Evolutionary conservation across 2,329 filamentous ascomycete species (phyloP).

Genomic region (Huntiella decipiens): DNA sequence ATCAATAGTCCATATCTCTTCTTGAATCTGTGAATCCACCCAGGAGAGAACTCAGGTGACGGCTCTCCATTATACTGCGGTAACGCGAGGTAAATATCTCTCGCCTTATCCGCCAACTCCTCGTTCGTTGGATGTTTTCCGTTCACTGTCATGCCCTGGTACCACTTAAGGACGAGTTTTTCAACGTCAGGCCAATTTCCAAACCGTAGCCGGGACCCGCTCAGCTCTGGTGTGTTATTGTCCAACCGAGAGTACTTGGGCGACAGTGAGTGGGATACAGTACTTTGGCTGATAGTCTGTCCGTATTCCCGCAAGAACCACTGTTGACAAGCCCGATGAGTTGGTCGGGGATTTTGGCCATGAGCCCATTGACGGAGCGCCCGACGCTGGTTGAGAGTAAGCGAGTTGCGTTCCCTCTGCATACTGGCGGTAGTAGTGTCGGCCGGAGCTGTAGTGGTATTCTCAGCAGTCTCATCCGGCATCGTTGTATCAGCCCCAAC

Average conservation of each 20-base stretch:
- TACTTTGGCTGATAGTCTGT: slow-evolving; percentile 42
- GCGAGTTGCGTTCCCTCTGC: slow-evolving; percentile 34
- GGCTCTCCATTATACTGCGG: slow-evolving; percentile 40
- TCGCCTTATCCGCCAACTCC: slow-evolving; percentile 43
- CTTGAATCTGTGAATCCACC: slow-evolving; percentile 47
- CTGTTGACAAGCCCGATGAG: slow-evolving; percentile 43
- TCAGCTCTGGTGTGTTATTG: slow-evolving; percentile 38
- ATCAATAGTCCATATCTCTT: slow-evolving; percentile 41
- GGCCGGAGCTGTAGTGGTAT: not conserved
- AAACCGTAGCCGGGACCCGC: slow-evolving; percentile 41
- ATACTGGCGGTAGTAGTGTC: slow-evolving; percentile 2
- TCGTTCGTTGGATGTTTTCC: slow-evolving; percentile 43
- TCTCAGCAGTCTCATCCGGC: not conserved
- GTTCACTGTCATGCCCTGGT: slow-evolving; percentile 30
- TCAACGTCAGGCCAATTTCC: slow-evolving; percentile 47
- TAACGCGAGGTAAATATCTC: slow-evolving; percentile 36
- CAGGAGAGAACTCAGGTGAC: slow-evolving; percentile 42
- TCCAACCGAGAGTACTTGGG: slow-evolving; percentile 44
- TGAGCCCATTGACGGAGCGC: slow-evolving; percentile 41
- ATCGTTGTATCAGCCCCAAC: not conserved
- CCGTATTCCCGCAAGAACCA: slow-evolving; percentile 41
- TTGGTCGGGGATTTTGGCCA: slow-evolving; percentile 34
- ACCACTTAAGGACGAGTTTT: slow-evolving; percentile 37
- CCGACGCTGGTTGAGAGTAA: slow-evolving; percentile 43
- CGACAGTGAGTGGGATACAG: slow-evolving; percentile 41